A percentile compares a stretch with the other conserved stretches of the same genome.
These are phyloP conservation scores for Ichthyophonus hoferi DNA, from an alignment of 208 protist genomes.

Conservation along the genomic window DNA sequence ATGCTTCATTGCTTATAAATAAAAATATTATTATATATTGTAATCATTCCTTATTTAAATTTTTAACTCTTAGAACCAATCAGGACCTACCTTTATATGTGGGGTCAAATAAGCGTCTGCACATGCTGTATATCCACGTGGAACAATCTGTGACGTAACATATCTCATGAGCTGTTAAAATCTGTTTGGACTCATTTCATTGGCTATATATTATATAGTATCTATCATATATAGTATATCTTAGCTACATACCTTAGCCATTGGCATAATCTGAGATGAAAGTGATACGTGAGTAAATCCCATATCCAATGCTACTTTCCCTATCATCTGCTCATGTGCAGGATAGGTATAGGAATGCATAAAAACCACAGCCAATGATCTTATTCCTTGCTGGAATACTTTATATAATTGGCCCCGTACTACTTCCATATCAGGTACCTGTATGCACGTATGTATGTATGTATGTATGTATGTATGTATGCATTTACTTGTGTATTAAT, in stretches of 20 bases:
- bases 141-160: constrained; percentile 27
- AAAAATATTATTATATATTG: no score
- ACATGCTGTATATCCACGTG: constrained; percentile 80
- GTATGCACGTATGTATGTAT: no score
- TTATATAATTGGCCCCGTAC: constrained; percentile 40
- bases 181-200: no score
- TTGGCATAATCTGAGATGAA: constrained; percentile 79
- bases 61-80: no score
- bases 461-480: no score
- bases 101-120: constrained; percentile 92
- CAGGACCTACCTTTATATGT: constrained; percentile 69
- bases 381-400: constrained; percentile 69
- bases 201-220: no score
- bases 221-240: not conserved
- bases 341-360: constrained; percentile 83
- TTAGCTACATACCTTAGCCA: constrained; percentile 85
- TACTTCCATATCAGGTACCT: constrained; percentile 53
- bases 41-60: no score
- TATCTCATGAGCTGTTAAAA: no score
- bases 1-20: no score
- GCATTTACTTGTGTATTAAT: no score
- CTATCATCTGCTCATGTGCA: constrained; percentile 75
- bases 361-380: constrained; percentile 78
- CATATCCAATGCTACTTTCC: constrained; percentile 69
- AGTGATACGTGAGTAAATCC: constrained; percentile 80